These are phyloP conservation scores for Gloeostereum incarnatum DNA, from an alignment of 768 basidiomycete genomes.

Conservation along the genomic window DNA sequence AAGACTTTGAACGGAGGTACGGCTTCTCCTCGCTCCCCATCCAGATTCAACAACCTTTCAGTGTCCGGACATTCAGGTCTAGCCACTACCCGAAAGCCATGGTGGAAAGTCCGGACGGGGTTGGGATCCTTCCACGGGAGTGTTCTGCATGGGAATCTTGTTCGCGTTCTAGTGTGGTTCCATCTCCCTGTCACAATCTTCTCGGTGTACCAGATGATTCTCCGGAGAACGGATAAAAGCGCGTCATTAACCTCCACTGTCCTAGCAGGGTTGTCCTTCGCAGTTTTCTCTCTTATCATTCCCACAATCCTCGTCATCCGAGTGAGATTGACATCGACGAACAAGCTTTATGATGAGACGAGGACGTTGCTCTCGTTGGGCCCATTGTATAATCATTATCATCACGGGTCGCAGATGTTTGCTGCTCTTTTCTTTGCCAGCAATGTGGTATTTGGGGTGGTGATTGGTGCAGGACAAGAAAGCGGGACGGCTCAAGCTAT, in stretches of 20 bases:
- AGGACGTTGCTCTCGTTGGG: constrained; percentile 85
- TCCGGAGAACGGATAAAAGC: constrained; percentile 35
- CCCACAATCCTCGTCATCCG: constrained; percentile 70
- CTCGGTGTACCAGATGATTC: constrained; percentile 78
- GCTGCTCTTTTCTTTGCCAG: constrained; percentile 71
- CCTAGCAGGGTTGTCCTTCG: constrained; percentile 77
- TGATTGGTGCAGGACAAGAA: constrained; percentile 83
- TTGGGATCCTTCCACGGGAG: constrained; percentile 75
- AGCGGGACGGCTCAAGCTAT: constrained; percentile 91
- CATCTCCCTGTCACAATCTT: constrained; percentile 93
- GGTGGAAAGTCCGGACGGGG: constrained; percentile 50
- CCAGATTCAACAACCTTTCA: too few species aligned
- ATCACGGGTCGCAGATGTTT: constrained; percentile 86
- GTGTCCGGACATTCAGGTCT: too few species aligned
- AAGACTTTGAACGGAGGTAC: constrained; percentile 27
- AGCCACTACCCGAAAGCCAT: constrained; percentile 16
- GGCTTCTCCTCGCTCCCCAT: constrained; percentile 14
- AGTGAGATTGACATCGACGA: constrained; percentile 73
- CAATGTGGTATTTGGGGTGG: constrained; percentile 75
- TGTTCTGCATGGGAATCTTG: constrained; percentile 82
- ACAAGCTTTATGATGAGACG: constrained; percentile 92
- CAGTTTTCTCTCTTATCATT: constrained; percentile 66
- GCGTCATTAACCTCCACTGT: constrained; percentile 55
- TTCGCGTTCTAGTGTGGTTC: constrained; percentile 85
- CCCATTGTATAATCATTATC: constrained; percentile 91